Evolutionary conservation across 495 filamentous ascomycete species (phyloP).

Genomic region (Podospora anserina): DNA sequence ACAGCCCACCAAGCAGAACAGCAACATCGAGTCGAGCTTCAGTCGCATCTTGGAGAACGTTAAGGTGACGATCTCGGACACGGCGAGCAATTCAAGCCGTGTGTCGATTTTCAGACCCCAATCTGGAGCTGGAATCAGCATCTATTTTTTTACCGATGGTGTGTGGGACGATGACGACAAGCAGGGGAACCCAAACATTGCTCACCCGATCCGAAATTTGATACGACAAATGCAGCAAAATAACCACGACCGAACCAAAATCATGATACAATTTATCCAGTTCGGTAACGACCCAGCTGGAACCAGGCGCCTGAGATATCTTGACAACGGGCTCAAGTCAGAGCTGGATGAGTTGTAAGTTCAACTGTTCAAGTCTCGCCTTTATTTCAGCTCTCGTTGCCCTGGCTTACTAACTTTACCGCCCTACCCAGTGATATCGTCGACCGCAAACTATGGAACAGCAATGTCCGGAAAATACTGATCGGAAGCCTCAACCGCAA

Average conservation of each 20-base stretch:
- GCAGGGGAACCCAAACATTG: not conserved
- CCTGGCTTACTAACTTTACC: not conserved
- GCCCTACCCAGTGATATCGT: not conserved
- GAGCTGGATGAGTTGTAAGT: not conserved
- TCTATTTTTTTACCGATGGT: not conserved
- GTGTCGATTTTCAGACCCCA: too few species aligned
- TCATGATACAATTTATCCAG: slow-evolving; percentile 7
- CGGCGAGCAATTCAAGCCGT: too few species aligned
- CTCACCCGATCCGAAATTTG: not conserved
- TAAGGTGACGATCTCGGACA: too few species aligned
- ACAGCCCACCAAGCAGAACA: too few species aligned
- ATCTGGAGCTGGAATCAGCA: too few species aligned
- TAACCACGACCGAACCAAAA: not conserved
- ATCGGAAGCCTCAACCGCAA: not conserved
- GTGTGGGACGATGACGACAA: not conserved
- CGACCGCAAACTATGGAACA: not conserved
- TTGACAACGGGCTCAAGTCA: not conserved
- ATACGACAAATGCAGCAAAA: not conserved
- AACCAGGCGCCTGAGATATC: not conserved
- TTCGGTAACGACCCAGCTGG: not conserved
- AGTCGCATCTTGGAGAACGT: too few species aligned
- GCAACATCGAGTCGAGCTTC: too few species aligned
- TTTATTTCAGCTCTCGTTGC: too few species aligned
- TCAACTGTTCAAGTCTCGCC: too few species aligned
- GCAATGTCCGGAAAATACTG: not conserved